A percentile compares a stretch with the other conserved stretches of the same genome.
phyloP scores from a whole-genome alignment of 179 eudicot genomes.

The Heliamphora pulchella region DNA sequence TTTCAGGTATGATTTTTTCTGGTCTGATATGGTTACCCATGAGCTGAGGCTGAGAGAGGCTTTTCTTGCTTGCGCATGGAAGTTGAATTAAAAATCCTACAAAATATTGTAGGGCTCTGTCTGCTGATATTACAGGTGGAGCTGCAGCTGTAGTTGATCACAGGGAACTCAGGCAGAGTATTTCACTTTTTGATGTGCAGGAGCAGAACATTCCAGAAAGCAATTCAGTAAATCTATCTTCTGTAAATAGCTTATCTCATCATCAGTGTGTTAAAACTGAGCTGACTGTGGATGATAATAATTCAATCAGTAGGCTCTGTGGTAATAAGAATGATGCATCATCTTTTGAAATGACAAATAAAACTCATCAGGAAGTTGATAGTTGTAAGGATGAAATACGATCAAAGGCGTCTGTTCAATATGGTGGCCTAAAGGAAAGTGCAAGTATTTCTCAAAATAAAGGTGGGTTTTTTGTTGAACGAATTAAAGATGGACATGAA shows the following conservation, averaged over 20 bases:
- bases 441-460: conserved; percentile 11
- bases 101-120: conserved; percentile 40
- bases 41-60: background rate
- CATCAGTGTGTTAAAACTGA: conserved; percentile 11
- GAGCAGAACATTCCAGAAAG: conserved; percentile 14
- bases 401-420: conserved; percentile 6
- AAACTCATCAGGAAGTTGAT: conserved; percentile 10
- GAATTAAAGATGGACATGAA: conserved; percentile 18
- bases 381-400: conserved; percentile 10
- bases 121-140: conserved; percentile 26
- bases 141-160: conserved; percentile 21
- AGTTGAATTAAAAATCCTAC: conserved; percentile 13
- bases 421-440: conserved; percentile 18
- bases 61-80: conserved; percentile 14
- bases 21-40: background rate
- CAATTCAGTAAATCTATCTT: conserved; percentile 16
- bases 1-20: conserved; percentile 31
- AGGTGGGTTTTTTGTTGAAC: conserved; percentile 8
- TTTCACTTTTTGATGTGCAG: conserved; percentile 16
- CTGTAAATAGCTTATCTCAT: conserved; percentile 12
- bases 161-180: conserved; percentile 15
- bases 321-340: conserved; percentile 11
- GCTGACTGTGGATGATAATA: conserved; percentile 13
- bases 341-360: background rate
- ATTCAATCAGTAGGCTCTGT: conserved; percentile 3